Conservation (phyloP, 192 early-diverging fungal species). For the Coemansia sp. region DNA sequence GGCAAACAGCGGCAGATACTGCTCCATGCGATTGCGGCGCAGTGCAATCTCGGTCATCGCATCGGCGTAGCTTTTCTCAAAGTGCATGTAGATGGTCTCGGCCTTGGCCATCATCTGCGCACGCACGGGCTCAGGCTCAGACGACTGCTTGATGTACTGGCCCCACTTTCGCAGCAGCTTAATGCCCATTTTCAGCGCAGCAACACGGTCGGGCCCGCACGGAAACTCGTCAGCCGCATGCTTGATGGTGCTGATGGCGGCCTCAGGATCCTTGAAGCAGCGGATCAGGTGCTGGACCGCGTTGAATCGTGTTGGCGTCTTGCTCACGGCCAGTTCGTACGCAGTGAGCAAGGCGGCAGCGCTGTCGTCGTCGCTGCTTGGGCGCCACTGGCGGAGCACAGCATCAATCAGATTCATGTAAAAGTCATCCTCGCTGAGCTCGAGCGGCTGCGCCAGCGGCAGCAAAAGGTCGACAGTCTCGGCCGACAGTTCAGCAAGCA, state of each 20-base stretch:
- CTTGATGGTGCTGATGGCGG: constrained; percentile 54
- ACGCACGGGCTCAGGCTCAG: constrained; percentile 35
- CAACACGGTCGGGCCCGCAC: constrained; percentile 60
- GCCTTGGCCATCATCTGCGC: constrained; percentile 27
- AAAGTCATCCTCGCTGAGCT: constrained; percentile 60
- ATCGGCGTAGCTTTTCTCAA: constrained; percentile 35
- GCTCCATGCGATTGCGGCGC: constrained; percentile 26
- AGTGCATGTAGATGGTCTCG: constrained; percentile 35
- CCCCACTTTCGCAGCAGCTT: constrained; percentile 47
- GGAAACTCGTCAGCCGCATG: constrained; percentile 58
- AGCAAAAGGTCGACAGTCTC: constrained; percentile 55
- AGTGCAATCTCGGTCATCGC: constrained; percentile 23
- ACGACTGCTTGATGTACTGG: constrained; percentile 43
- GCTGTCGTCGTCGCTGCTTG: background rate
- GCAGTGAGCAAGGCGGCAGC: background rate
- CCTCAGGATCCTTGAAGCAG: constrained; percentile 53
- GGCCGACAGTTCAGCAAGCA: constrained; percentile 56
- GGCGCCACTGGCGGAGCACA: constrained; percentile 42
- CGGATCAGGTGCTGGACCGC: constrained; percentile 58
- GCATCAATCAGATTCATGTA: constrained; percentile 62
- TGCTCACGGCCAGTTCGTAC: constrained; percentile 23
- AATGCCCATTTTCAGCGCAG: constrained; percentile 58
- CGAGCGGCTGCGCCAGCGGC: constrained; percentile 56
- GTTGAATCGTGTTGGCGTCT: constrained; percentile 38
- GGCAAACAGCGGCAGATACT: constrained; percentile 25